Conservation (phyloP, 2,329 filamentous ascomycete genomes). For the Neurospora sp. region DNA sequence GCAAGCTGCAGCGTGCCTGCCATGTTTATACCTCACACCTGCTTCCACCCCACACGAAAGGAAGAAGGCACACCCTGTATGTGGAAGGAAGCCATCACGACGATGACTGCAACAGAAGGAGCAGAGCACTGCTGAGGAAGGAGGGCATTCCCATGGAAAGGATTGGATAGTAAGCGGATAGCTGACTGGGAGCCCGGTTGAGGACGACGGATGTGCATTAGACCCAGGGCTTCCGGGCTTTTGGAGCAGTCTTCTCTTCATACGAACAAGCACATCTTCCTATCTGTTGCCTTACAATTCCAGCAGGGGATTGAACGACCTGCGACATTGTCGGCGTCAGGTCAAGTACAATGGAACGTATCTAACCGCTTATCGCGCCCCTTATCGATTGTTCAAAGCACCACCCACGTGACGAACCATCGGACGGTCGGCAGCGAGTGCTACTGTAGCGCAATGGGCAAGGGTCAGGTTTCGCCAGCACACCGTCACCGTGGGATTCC, state of each 20-base stretch:
- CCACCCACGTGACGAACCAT: neutral
- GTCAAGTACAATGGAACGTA: neutral
- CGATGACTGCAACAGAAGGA: neutral
- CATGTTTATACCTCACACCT: neutral
- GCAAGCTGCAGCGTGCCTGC: neutral
- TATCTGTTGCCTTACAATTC: neutral
- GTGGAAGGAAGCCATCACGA: neutral
- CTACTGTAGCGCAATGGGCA: neutral
- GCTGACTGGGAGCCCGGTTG: neutral
- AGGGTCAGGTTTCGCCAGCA: neutral
- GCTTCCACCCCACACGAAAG: neutral
- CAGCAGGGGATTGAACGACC: neutral
- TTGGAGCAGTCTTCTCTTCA: neutral
- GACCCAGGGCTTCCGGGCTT: neutral
- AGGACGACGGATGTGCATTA: neutral
- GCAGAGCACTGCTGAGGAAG: neutral
- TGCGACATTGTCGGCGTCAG: neutral
- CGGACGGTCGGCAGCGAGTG: neutral
- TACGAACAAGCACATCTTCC: neutral
- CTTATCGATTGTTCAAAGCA: neutral
- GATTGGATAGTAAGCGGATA: neutral
- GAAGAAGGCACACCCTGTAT: neutral
- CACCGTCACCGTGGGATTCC: neutral
- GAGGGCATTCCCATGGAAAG: neutral
- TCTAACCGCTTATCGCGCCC: neutral